phyloP scores from a whole-genome alignment of 148 eudicot genomes.

The Nepenthes mirabilis region DNA sequence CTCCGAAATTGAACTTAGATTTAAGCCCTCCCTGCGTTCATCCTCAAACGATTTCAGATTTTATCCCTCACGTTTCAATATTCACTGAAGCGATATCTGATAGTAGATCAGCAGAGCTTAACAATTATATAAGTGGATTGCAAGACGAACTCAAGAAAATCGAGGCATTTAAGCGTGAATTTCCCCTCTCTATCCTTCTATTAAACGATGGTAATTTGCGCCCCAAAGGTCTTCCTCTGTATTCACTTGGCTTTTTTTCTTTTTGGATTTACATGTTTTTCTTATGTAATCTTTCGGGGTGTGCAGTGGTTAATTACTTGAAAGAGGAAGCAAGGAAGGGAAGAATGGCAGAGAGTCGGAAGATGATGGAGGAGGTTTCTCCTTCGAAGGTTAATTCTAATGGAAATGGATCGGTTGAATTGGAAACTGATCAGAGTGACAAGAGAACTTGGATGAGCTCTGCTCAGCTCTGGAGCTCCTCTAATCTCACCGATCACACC shows the following conservation, averaged over 20 bases:
- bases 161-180: conserved; percentile 49
- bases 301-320: conserved; percentile 2
- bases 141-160: conserved; percentile 45
- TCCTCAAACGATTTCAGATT: neutral
- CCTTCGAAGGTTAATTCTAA: conserved; percentile 1
- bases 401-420: conserved; percentile 15
- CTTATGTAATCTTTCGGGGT: neutral
- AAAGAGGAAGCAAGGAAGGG: conserved; percentile 23
- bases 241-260: too few species aligned
- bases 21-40: conserved; percentile 16
- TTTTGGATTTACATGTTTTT: neutral
- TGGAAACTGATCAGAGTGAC: conserved; percentile 14
- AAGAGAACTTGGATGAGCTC: conserved; percentile 57
- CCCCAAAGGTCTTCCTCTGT: neutral
- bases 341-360: neutral
- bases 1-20: conserved; percentile 23
- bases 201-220: conserved; percentile 35
- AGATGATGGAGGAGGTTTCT: conserved; percentile 2
- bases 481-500: conserved; percentile 3
- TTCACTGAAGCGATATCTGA: conserved; percentile 1
- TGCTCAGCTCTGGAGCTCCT: conserved; percentile 46
- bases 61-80: conserved; percentile 8
- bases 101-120: conserved; percentile 17
- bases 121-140: conserved; percentile 16
- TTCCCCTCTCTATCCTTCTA: conserved; percentile 43